These are phyloP conservation scores for Salvia sclarea DNA, from an alignment of 305 asterid species.

Conservation along the genomic window DNA sequence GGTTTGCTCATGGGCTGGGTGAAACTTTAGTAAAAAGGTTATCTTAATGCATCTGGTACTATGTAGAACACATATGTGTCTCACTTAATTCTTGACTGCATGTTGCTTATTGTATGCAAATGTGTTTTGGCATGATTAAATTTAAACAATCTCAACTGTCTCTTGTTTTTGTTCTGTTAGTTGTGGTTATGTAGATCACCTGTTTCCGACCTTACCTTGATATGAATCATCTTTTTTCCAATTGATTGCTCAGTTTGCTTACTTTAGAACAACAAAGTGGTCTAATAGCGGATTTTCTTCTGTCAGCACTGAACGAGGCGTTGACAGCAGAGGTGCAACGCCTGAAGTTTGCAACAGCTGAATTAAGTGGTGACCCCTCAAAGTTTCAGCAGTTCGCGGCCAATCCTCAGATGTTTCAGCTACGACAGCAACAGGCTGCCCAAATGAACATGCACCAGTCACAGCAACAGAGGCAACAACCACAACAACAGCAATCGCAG, in stretches of 20 bases:
- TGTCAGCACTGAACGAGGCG: constrained; percentile 81
- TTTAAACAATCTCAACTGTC: not conserved
- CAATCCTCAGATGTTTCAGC: constrained; percentile 67
- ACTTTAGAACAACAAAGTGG: no score
- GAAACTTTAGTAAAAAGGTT: not conserved
- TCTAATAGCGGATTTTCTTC: no score
- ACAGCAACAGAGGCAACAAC: constrained; percentile 45
- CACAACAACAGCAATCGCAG: constrained; percentile 40
- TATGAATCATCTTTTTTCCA: not conserved
- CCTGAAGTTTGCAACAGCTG: constrained; percentile 66
- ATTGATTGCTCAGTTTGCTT: no score
- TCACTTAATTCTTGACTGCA: not conserved
- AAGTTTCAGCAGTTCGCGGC: constrained; percentile 75
- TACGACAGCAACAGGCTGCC: constrained; percentile 50
- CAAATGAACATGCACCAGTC: constrained; percentile 53
- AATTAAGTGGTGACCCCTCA: constrained; percentile 56
- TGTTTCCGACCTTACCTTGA: not conserved
- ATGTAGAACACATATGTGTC: not conserved
- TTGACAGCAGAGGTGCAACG: constrained; percentile 83
- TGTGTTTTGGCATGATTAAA: no score
- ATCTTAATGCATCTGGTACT: not conserved
- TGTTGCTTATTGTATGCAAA: no score
- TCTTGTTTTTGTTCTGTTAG: not conserved
- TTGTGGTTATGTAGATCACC: not conserved
- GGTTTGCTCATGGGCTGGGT: not conserved